Base-by-base conservation (phyloP, 352 stramenopile genomes). In the Phytophthora aleatoria region DNA sequence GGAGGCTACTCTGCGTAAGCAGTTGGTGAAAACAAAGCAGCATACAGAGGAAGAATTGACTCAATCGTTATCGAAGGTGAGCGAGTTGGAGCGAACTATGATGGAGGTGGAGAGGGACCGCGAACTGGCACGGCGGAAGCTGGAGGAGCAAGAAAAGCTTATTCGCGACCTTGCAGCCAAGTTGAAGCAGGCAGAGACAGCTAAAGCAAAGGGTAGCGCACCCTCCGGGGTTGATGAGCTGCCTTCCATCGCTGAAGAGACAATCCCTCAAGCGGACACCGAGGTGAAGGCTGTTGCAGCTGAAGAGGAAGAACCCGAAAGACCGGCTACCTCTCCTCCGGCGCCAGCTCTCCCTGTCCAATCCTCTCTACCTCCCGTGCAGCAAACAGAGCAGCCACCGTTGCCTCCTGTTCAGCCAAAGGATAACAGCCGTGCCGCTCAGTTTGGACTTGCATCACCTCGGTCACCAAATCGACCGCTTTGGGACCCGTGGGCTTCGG, bases 11-110 rank as follows among this genome's bases (percentile, higher is more conserved):
- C 39, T 91, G 41, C 83, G 83, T 9, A 71, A 78, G 15, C 81
- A 94, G 24, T 57, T 94, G 7, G 76, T 85, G 10, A 78, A 76
- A 31, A 79, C 66, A 5, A 79, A 78, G 16, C 75, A 87, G 58
- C 64, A 83, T 41, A 79, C 74, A 10, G 76, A 87, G 27, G 68
- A 85, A 2, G 79, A 94, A 50, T 51, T 87, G 5, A 67, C 74
- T 13, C 54, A 74, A 9, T 85, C 76, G 9, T 64, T 76, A 16
- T 63, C 73, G 16, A 77, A 79, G 33, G 67, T 85, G 20, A 80
- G 10, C 7, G 59, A 71, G 12, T 45, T 92, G 31, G 80, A 91
- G 44, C 66, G 57, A 20, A 83, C 69, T 7, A 71, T 91, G 24
- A 64, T 78, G 8, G 64, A 74, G 44, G 66, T 74, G 11, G 73